These are phyloP conservation scores for Davidsoniella neocaledoniae DNA, from an alignment of 2,329 filamentous ascomycete species.

Conservation along the genomic window DNA sequence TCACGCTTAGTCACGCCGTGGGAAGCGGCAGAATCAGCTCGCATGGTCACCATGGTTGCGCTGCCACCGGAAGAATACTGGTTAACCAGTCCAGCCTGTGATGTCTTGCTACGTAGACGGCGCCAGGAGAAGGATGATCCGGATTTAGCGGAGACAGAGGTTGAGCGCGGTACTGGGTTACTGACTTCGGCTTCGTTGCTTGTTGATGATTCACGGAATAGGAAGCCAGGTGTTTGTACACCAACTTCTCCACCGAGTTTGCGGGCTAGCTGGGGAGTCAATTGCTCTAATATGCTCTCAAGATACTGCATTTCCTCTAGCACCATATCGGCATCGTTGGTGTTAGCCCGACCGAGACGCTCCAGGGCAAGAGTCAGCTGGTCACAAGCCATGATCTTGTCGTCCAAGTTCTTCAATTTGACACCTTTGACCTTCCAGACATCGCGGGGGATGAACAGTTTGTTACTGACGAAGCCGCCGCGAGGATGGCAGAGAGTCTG, in stretches of 20 bases:
- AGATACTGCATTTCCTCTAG: slow-evolving; percentile 87
- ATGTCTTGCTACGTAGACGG: slow-evolving; percentile 78
- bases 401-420: slow-evolving; percentile 78
- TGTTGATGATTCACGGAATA: slow-evolving; percentile 55
- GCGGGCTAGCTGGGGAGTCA: slow-evolving; percentile 58
- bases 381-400: slow-evolving; percentile 87
- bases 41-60: slow-evolving; percentile 17
- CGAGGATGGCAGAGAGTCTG: slow-evolving; percentile 83
- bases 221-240: slow-evolving; percentile 50
- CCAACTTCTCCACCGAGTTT: slow-evolving; percentile 91
- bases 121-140: slow-evolving; percentile 63
- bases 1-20: slow-evolving; percentile 3
- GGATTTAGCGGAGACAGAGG: slow-evolving; percentile 50
- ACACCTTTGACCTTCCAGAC: slow-evolving; percentile 90
- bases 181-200: slow-evolving; percentile 28
- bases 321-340: slow-evolving; percentile 76
- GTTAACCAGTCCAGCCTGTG: slow-evolving; percentile 41
- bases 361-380: slow-evolving; percentile 74
- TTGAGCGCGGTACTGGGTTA: slow-evolving; percentile 32
- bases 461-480: slow-evolving; percentile 80
- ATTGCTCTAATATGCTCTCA: slow-evolving; percentile 72
- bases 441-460: slow-evolving; percentile 80
- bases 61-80: slow-evolving; percentile 24
- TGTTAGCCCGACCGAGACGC: slow-evolving; percentile 71
- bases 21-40: neutral